Base-by-base conservation (phyloP, 2,329 filamentous ascomycete species). In the Chaetomiaceae sp. region DNA sequence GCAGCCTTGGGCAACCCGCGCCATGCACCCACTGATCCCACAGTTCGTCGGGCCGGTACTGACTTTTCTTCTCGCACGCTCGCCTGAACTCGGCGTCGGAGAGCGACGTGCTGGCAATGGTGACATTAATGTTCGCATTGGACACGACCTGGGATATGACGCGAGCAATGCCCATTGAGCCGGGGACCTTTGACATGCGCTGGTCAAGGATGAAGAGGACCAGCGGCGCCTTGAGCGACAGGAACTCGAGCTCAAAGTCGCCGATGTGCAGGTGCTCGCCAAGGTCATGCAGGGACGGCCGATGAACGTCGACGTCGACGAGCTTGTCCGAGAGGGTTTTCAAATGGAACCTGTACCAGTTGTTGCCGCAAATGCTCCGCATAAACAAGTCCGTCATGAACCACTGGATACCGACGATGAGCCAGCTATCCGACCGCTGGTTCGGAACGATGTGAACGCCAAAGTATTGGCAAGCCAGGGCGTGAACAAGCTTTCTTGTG, bases 321-420 rank as follows among this genome's bases (percentile, higher is more conserved):
- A 97, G 79, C 56, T 76, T 78, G 64, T 98, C 91, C 1, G 88
- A 82, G 65, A 88, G 79, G 30, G 79, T 73, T 66, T 97, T 97
- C 65, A 95, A 85, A 30, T 88, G 83, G 62, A 89, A 97, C 10
- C 89, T 78, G 62, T 95, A 93, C 58, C 95, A 88, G 62, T 98
- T 98, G 62, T 94, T 94, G 7, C 93, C 93, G 60, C 88, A 94
- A 3, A 98, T 74, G 55, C 82, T 84, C 63, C 84, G 88, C 78
- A 97, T 87, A 65, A 95, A 96, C 4, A 88, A 76, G 57, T 96
- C 91, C 1, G 91, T 89, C 77, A 98, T 95, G 70, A 88, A 98
- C 71, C 91, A 90, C 1, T 91, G 86, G 38, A 94, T 84, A 12
- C 91, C 94, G 44, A 93, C 78, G 11, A 91, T 84, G 17, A 94